Evolutionary conservation across 2,329 filamentous ascomycete species (phyloP).

Genomic region (Escovopsis sp.): DNA sequence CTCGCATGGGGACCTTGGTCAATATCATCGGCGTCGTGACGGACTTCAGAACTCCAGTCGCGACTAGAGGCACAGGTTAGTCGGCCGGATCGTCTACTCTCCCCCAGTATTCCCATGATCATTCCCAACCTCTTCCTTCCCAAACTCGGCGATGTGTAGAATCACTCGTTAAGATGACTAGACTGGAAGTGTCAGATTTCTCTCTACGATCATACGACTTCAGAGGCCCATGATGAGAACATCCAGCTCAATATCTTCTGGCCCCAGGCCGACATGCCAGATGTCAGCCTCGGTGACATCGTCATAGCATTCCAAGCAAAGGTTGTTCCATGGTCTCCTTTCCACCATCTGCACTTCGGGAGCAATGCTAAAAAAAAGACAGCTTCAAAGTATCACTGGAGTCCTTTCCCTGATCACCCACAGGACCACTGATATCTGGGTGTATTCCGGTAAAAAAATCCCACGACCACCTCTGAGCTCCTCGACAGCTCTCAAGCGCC

Average conservation of each 20-base stretch:
- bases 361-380: not conserved
- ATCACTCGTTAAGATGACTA: constrained; percentile 12
- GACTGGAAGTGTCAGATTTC: constrained; percentile 47
- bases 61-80: constrained; percentile 37
- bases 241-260: constrained; percentile 47
- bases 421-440: constrained; percentile 25
- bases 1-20: constrained; percentile 20
- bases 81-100: not conserved
- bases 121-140: too few relatives aligned
- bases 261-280: constrained; percentile 32
- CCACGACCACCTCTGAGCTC: constrained; percentile 23
- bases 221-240: constrained; percentile 24
- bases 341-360: not conserved
- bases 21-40: constrained; percentile 58
- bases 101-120: not conserved
- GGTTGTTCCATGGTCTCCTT: constrained; percentile 18
- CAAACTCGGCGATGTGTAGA: too few relatives aligned
- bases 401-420: constrained; percentile 30
- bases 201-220: constrained; percentile 42
- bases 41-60: constrained; percentile 41
- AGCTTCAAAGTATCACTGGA: constrained; percentile 2
- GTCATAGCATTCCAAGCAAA: constrained; percentile 36
- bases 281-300: constrained; percentile 25
- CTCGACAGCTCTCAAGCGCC: constrained; percentile 13
- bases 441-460: constrained; percentile 24